Evolutionary conservation across 805 yeast species (phyloP), one percentile per base, ranked within the genome.

Genomic region (Suhomyces tanzawaensis): DNA sequence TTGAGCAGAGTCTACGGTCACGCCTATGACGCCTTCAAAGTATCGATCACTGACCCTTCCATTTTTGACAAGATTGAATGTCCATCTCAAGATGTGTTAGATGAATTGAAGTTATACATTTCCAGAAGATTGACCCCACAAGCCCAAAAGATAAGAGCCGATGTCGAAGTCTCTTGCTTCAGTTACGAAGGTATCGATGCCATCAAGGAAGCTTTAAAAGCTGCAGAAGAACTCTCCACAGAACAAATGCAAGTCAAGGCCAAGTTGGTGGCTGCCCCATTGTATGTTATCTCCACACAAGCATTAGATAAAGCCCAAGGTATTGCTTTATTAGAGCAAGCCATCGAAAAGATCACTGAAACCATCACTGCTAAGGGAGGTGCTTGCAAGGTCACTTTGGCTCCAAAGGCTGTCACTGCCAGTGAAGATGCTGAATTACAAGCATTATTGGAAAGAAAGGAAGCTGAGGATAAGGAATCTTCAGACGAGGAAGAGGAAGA

Each of bases 341-440:
- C 98, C 34, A 87, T 93, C 48, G 84, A 76, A 48, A 80, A 75
- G 51, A 85, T 93, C 47, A 74, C 77, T 43, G 78, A 76, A 52
- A 72, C 81, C 34, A 89, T 93, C 55, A 76, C 75, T 44, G 71
- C 74, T 15, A 74, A 78, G 39, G 95, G 88, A 37, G 99, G 99
- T 58, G 77, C 79, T 41, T 84, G 95, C 63, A 87, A 85, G 51
- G 84, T 91, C 48, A 89, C 95, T 38, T 91, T 91, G 97, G 91
- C 95, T 54, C 98, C 99, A 59, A 91, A 90, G 79, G 97, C 98
- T 29, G 98, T 93, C 50, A 89, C 97, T 40, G 98, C 96, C 44
- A 86, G 93, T 44, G 99, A 93, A 64, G 99, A 93, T 64, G 98
- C 96, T 44, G 97, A 90, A 69, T 79, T 93, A 58, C 95, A 89